A percentile compares a stretch with the other conserved stretches of the same genome.
Conservation (phyloP, 768 basidiomycete species). For the Lentinula guzmanii region DNA sequence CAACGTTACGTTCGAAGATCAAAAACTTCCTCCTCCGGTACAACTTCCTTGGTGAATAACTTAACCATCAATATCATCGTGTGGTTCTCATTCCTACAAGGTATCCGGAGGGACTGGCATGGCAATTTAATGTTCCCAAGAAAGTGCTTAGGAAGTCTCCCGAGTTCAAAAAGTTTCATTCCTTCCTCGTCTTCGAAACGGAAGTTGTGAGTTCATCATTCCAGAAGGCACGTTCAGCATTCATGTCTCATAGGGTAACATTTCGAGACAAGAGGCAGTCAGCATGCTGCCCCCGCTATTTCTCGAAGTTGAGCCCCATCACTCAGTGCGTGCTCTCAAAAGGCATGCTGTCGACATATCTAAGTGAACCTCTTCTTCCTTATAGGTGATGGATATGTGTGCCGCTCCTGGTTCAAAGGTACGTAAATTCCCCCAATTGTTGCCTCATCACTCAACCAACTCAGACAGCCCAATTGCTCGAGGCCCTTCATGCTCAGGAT, state of each 20-base stretch:
- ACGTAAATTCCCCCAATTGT: conserved; percentile 6
- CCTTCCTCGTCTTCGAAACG: conserved; percentile 95
- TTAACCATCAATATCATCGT: background rate
- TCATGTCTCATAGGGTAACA: conserved; percentile 65
- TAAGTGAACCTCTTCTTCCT: background rate
- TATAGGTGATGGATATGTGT: conserved; percentile 91
- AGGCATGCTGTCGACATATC: background rate
- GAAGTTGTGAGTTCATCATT: conserved; percentile 66
- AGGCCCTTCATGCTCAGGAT: conserved; percentile 84
- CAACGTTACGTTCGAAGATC: conserved; percentile 70
- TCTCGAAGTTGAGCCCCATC: conserved; percentile 91
- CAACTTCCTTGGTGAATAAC: conserved; percentile 74
- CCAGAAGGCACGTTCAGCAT: background rate
- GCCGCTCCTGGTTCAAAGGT: conserved; percentile 98
- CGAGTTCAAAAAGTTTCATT: conserved; percentile 92
- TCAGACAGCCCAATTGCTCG: conserved; percentile 92
- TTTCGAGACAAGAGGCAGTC: conserved; percentile 95
- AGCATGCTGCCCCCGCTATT: conserved; percentile 99
- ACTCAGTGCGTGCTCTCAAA: conserved; percentile 44
- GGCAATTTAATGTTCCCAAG: conserved; percentile 94
- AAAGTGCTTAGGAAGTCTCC: conserved; percentile 79
- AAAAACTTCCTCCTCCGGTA: conserved; percentile 68
- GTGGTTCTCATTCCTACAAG: conserved; percentile 28
- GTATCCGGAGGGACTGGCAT: conserved; percentile 94
- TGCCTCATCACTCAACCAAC: background rate